Conservation (phyloP, 495 filamentous ascomycete species). For the Bryoglossum gracile region DNA sequence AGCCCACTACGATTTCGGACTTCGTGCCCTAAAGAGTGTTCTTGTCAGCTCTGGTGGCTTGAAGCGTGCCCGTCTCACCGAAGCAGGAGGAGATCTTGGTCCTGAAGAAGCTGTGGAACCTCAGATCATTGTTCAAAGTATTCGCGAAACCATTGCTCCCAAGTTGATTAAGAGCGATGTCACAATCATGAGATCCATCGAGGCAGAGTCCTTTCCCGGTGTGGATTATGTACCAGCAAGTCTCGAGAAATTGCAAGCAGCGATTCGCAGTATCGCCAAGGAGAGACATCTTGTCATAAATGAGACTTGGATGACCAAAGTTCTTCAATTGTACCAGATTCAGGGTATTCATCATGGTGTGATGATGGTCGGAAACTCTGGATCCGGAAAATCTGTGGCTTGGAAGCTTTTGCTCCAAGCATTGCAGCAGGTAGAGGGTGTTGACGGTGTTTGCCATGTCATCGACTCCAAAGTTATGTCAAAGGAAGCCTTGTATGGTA, state of each 20-base stretch:
- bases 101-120: constrained; percentile 77
- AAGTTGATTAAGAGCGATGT: constrained; percentile 92
- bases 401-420: constrained; percentile 95
- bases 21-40: constrained; percentile 96
- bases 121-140: constrained; percentile 98
- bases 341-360: constrained; percentile 97
- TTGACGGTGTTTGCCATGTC: constrained; percentile 92
- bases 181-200: constrained; percentile 76
- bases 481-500: constrained; percentile 94
- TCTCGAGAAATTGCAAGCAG: constrained; percentile 65
- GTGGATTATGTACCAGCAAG: constrained; percentile 88
- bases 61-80: constrained; percentile 74
- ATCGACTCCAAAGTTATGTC: constrained; percentile 99
- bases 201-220: constrained; percentile 81
- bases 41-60: constrained; percentile 93
- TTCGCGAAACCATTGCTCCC: constrained; percentile 95
- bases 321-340: constrained; percentile 93
- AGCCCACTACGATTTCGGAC: constrained; percentile 97
- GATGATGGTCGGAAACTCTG: constrained; percentile 98
- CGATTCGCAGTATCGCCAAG: constrained; percentile 73
- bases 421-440: constrained; percentile 78
- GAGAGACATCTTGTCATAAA: constrained; percentile 82
- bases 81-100: constrained; percentile 44
- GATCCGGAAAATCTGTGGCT: constrained; percentile 86
- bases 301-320: constrained; percentile 94